Base-by-base conservation (phyloP, 148 eudicot species). In the Euryodendron excelsum region DNA sequence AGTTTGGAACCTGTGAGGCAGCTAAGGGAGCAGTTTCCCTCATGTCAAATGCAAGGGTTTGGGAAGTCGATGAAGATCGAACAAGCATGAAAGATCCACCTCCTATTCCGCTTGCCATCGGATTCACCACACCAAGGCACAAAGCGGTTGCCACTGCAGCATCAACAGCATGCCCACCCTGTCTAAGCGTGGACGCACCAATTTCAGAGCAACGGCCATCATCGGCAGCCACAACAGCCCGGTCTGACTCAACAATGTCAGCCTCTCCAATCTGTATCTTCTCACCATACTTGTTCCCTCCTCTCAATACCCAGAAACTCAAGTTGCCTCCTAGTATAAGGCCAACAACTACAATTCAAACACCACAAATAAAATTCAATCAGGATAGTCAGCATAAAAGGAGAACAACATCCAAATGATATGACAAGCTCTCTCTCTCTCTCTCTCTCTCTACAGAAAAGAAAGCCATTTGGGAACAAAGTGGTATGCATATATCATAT, bases 31-130 rank as follows among this genome's bases (percentile, higher is more conserved):
- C 98, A 83, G 98, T 90, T 77, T 93, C 98, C 82, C 98, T 88
- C 90, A 90, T 87, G 71, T 91, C 93, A 74, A 86, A 85, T 56
- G 98, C 99, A 34, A 77, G 78, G 2, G 95, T 82, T 82, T 82
- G 73, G 1, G 89, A 82, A 2, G 86, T 73, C 33, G 89, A 84
- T 47, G 93, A 82, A 78, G 97, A 87, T 33, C 88, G 82, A 56
- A 96, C 94, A 28, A 96, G 85, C 99, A 96, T 92, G 88, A 96
- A 96, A 69, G 85, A 95, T 27, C 99, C 99, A 64, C 99, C 99
- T 11, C 99, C 99, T 23, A 93, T 86, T 17, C 98, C 99, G 67
- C 99, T 93, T 1, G 97, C 86, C 91, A 88, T 87, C 2, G 97
- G 89, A 75, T 86, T 91, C 1, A 96, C 94, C 9, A 93, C 94